These are phyloP conservation scores for Hypoxylon perforatum DNA, from an alignment of 495 filamentous ascomycete genomes.

Conservation along the genomic window DNA sequence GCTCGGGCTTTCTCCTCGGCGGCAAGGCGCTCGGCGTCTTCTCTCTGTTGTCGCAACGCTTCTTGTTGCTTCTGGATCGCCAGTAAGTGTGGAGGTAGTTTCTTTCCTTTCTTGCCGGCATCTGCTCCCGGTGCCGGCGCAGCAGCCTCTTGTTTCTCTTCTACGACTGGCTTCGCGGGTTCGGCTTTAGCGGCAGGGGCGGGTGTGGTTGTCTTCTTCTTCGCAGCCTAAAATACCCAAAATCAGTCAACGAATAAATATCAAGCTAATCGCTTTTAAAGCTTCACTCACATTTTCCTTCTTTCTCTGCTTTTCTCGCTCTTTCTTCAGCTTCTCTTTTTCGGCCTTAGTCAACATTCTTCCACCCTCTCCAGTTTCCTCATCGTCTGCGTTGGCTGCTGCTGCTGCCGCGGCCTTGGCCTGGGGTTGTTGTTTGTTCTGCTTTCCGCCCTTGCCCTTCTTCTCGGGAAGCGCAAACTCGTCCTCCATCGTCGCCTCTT, in stretches of 20 bases:
- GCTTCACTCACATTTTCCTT: slow-evolving; percentile 79
- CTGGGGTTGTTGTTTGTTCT: slow-evolving; percentile 79
- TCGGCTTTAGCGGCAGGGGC: slow-evolving; percentile 57
- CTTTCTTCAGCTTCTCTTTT: slow-evolving; percentile 95
- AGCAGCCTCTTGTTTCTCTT: slow-evolving; percentile 58
- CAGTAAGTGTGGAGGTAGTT: slow-evolving; percentile 81
- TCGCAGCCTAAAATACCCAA: slow-evolving; percentile 63
- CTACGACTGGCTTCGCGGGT: slow-evolving; percentile 56
- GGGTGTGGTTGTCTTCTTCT: slow-evolving; percentile 69
- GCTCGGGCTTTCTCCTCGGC: slow-evolving; percentile 79
- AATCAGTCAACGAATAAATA: slow-evolving; percentile 27
- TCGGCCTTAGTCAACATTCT: slow-evolving; percentile 91
- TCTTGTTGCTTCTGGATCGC: slow-evolving; percentile 95
- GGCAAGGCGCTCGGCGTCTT: slow-evolving; percentile 74
- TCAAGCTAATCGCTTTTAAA: background rate
- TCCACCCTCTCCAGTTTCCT: slow-evolving; percentile 67
- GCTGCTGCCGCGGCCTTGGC: slow-evolving; percentile 55
- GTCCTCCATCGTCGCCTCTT: slow-evolving; percentile 87
- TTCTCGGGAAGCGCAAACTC: slow-evolving; percentile 88
- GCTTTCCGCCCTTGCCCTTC: slow-evolving; percentile 92
- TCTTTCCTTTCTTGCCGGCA: slow-evolving; percentile 86
- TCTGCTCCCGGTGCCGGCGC: slow-evolving; percentile 61
- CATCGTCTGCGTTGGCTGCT: slow-evolving; percentile 63
- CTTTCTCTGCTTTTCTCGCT: slow-evolving; percentile 93
- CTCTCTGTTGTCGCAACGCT: slow-evolving; percentile 74